Evolutionary conservation across 176 grass and related monocot species (phyloP).

Genomic region (Dendrocalamus sinicus): DNA sequence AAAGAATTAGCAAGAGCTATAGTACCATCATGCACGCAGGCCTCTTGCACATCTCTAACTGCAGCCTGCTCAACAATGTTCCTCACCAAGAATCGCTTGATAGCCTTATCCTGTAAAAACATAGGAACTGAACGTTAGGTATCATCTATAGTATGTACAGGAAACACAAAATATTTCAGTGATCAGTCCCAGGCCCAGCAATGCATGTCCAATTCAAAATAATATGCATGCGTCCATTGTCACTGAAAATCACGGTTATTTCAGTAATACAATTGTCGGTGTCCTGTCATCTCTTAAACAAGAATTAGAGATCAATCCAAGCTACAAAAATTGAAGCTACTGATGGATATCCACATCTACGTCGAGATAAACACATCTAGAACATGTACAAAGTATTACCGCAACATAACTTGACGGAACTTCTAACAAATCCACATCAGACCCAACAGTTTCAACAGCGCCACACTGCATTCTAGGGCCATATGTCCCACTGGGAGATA

Average conservation of each 20-base stretch:
- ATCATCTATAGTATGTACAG: neutral
- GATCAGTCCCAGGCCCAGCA: neutral
- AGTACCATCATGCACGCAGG: constrained; percentile 69
- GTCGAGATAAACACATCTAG: neutral
- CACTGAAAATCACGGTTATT: neutral
- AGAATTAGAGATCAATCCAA: neutral
- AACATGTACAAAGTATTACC: neutral
- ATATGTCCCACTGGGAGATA: neutral
- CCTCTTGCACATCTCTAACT: constrained; percentile 74
- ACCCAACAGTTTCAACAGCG: neutral
- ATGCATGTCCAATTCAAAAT: neutral
- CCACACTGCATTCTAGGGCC: neutral
- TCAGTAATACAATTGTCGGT: neutral
- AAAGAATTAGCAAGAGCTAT: neutral
- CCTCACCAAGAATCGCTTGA: constrained; percentile 72
- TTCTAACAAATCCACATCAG: neutral
- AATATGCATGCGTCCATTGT: neutral
- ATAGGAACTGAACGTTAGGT: neutral
- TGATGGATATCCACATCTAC: neutral
- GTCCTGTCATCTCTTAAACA: neutral
- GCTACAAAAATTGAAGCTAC: neutral
- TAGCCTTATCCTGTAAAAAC: constrained; percentile 64
- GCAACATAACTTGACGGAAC: neutral
- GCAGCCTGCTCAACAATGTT: constrained; percentile 81
- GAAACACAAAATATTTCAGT: neutral